Percentiles rank a stretch among this genome's conserved stretches.
These are phyloP conservation scores for Colletotrichum karsti DNA, from an alignment of 2,329 filamentous ascomycete species.

Conservation along the genomic window DNA sequence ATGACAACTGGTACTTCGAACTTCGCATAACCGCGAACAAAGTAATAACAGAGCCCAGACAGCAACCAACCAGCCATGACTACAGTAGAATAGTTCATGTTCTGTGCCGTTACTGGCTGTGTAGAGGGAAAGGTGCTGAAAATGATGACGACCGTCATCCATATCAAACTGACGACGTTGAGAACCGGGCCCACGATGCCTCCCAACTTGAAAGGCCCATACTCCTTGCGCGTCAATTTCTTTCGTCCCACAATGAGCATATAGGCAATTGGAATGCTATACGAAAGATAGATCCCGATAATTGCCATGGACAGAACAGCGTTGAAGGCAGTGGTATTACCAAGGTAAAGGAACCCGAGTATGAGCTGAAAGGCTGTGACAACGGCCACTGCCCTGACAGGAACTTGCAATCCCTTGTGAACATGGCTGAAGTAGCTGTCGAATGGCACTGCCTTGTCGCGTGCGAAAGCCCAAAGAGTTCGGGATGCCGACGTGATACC, in stretches of 20 bases:
- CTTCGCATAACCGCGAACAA: constrained; percentile 31
- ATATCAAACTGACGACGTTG: constrained; percentile 51
- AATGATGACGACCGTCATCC: constrained; percentile 52
- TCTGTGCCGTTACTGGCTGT: constrained; percentile 47
- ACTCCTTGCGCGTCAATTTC: constrained; percentile 25
- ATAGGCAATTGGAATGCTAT: constrained; percentile 45
- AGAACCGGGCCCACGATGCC: constrained; percentile 38
- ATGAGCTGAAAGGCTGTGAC: constrained; percentile 35
- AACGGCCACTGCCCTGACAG: constrained; percentile 37
- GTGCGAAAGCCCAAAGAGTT: constrained; percentile 48
- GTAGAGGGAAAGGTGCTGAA: constrained; percentile 53
- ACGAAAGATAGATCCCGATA: constrained; percentile 52
- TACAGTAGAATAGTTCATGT: constrained; percentile 57
- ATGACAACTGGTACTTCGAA: constrained; percentile 34
- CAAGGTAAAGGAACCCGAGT: constrained; percentile 48
- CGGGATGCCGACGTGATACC: constrained; percentile 44
- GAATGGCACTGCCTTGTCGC: constrained; percentile 46
- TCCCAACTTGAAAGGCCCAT: constrained; percentile 40
- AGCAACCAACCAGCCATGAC: constrained; percentile 49
- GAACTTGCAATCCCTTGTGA: constrained; percentile 40
- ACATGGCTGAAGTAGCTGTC: constrained; percentile 45
- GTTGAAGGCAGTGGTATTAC: constrained; percentile 49
- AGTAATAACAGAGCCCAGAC: constrained; percentile 44
- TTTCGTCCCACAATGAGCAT: constrained; percentile 47
- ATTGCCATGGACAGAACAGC: constrained; percentile 50